A percentile compares a stretch with the other conserved stretches of the same genome.
Conservation (phyloP, 495 filamentous ascomycete genomes). For the Astrothelium subdiscretum region DNA sequence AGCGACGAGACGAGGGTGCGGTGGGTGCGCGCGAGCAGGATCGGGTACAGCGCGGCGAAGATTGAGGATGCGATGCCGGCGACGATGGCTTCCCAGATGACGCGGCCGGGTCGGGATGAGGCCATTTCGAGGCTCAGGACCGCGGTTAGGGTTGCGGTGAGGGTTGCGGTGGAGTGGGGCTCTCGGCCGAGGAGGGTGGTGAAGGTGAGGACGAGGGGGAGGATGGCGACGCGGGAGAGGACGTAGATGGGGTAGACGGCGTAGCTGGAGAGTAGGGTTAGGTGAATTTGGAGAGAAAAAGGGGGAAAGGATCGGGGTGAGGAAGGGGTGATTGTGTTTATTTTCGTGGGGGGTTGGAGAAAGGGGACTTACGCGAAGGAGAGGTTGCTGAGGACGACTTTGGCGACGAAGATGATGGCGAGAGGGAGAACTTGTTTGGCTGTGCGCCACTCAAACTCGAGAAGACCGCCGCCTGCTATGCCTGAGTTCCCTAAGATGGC, state of each 20-base stretch:
- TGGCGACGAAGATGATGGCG: conserved; percentile 35
- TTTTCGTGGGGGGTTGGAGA: not conserved
- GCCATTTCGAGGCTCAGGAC: conserved; percentile 38
- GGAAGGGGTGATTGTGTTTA: not conserved
- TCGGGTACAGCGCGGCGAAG: conserved; percentile 39
- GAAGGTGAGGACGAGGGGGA: conserved; percentile 35
- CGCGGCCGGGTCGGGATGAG: conserved; percentile 28
- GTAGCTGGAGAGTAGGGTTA: conserved; percentile 22
- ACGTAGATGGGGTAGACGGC: conserved; percentile 38
- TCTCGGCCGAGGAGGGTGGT: conserved; percentile 32
- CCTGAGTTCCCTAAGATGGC: conserved; percentile 28
- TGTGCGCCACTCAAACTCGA: conserved; percentile 35
- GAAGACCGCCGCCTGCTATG: conserved; percentile 40
- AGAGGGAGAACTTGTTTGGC: conserved; percentile 33
- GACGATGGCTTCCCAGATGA: conserved; percentile 39
- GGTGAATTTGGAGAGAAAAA: not conserved
- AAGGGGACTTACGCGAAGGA: conserved; percentile 33
- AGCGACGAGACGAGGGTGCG: conserved; percentile 25
- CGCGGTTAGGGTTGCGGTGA: conserved; percentile 39
- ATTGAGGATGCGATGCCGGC: conserved; percentile 40
- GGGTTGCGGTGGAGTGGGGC: conserved; percentile 33
- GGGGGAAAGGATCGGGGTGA: not conserved
- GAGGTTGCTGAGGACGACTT: conserved; percentile 39
- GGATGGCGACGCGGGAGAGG: conserved; percentile 35
- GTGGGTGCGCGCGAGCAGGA: conserved; percentile 37